Conservation (phyloP, 139 green algal genomes). For the Zygnema cylindricum region DNA sequence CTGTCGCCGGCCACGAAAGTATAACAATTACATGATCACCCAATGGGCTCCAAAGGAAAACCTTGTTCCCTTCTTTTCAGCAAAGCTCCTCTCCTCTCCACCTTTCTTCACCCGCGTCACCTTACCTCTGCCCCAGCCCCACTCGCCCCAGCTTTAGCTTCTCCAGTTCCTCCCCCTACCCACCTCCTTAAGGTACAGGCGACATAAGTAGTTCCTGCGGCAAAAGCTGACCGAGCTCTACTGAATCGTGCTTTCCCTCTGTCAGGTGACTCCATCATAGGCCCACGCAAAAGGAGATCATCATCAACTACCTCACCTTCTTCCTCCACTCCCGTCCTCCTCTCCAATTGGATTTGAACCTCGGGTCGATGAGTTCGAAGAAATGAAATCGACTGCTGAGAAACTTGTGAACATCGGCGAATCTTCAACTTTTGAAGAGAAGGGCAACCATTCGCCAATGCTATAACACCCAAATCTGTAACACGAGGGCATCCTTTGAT, state of each 20-base stretch:
- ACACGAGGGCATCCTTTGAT: constrained; percentile 34
- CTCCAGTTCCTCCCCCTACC: constrained; percentile 13
- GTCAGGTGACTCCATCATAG: background rate
- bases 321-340: background rate
- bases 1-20: background rate
- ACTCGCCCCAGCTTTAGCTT: background rate
- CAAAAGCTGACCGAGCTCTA: background rate
- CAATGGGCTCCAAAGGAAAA: too few relatives aligned
- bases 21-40: background rate
- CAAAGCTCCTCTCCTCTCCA: background rate
- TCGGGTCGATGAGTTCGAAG: constrained; percentile 17
- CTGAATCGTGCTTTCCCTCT: background rate
- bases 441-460: constrained; percentile 39
- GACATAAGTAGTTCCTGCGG: background rate
- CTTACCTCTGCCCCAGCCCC: constrained; percentile 6
- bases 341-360: constrained; percentile 37
- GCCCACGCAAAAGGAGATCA: background rate
- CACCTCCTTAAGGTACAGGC: background rate
- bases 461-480: constrained; percentile 41
- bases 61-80: background rate
- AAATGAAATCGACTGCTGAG: constrained; percentile 14
- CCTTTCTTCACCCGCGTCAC: background rate
- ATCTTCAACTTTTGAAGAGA: constrained; percentile 37
- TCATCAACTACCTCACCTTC: background rate
- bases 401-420: constrained; percentile 15